Evolutionary conservation across 331 rosid species (phyloP).

Genomic region (Saraca asoca): DNA sequence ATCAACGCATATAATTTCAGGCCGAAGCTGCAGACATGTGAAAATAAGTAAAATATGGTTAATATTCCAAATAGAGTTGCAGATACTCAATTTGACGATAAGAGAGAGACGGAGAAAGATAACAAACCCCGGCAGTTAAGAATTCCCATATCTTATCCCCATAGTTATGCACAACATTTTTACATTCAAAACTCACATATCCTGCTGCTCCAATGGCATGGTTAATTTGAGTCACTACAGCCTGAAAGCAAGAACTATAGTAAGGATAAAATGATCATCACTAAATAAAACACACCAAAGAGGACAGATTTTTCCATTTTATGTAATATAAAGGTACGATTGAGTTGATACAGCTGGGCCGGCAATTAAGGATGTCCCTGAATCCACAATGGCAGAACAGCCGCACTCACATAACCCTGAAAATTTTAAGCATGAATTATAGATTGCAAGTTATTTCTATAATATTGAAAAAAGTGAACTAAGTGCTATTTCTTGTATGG

Average conservation of each 20-base stretch:
- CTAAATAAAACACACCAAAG: conserved; percentile 6
- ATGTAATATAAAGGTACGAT: neutral
- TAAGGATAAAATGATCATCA: conserved; percentile 20
- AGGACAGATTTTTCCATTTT: neutral
- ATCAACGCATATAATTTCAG: conserved; percentile 59
- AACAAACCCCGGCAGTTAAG: conserved; percentile 63
- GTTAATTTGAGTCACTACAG: conserved; percentile 74
- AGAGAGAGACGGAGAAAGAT: conserved; percentile 14
- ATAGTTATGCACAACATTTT: conserved; percentile 54
- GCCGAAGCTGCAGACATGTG: conserved; percentile 48
- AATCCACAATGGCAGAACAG: conserved; percentile 70
- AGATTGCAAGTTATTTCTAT: neutral
- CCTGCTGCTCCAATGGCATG: conserved; percentile 82
- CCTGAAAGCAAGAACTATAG: conserved; percentile 45
- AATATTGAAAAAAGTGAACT: neutral
- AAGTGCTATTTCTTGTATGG: neutral
- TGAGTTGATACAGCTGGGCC: conserved; percentile 68
- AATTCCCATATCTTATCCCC: conserved; percentile 68
- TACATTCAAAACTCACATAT: conserved; percentile 61
- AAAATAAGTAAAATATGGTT: conserved; percentile 23
- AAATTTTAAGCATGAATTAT: conserved; percentile 19
- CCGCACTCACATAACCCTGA: conserved; percentile 61
- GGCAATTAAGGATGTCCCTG: conserved; percentile 71
- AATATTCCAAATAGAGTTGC: conserved; percentile 5
- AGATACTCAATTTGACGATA: conserved; percentile 4